A percentile compares a stretch with the other conserved stretches of the same genome.
Evolutionary conservation across 768 basidiomycete species (phyloP).

Genomic region (Suillus subaureus): DNA sequence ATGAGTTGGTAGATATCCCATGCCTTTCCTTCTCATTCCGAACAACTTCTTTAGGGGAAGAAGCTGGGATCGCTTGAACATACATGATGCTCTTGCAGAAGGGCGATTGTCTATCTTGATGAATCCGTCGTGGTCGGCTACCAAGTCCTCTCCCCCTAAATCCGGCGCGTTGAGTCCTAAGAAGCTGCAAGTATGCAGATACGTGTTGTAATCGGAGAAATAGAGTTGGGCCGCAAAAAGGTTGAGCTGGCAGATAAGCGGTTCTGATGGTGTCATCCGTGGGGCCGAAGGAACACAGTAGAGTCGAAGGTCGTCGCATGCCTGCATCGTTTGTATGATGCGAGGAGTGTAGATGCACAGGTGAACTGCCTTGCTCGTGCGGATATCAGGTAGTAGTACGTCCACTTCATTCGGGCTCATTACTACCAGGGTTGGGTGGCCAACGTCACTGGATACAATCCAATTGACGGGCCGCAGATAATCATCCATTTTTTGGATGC

Average conservation of each 20-base stretch:
- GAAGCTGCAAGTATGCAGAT: constrained; percentile 30
- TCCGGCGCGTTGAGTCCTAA: constrained; percentile 28
- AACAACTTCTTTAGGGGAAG: constrained; percentile 35
- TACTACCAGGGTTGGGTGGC: constrained; percentile 30
- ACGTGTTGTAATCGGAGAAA: constrained; percentile 28
- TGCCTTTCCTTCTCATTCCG: constrained; percentile 40
- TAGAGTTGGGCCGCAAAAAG: constrained; percentile 37
- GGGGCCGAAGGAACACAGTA: constrained; percentile 13
- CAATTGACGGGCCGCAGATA: constrained; percentile 34
- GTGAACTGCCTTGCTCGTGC: constrained; percentile 30
- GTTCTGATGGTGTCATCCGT: not conserved
- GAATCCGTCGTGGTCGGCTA: constrained; percentile 24
- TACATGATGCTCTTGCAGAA: not conserved
- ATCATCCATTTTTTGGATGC: constrained; percentile 6
- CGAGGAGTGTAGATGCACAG: constrained; percentile 49
- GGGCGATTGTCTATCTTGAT: constrained; percentile 21
- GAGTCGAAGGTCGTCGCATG: constrained; percentile 37
- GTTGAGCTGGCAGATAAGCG: constrained; percentile 27
- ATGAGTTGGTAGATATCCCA: constrained; percentile 40
- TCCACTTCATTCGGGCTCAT: constrained; percentile 47
- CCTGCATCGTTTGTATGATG: constrained; percentile 32
- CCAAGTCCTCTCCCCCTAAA: constrained; percentile 11
- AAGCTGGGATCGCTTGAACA: constrained; percentile 16
- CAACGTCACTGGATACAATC: constrained; percentile 24
- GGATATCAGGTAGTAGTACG: constrained; percentile 39